Conservation (phyloP, 768 basidiomycete species). For the Mycena galopus region DNA sequence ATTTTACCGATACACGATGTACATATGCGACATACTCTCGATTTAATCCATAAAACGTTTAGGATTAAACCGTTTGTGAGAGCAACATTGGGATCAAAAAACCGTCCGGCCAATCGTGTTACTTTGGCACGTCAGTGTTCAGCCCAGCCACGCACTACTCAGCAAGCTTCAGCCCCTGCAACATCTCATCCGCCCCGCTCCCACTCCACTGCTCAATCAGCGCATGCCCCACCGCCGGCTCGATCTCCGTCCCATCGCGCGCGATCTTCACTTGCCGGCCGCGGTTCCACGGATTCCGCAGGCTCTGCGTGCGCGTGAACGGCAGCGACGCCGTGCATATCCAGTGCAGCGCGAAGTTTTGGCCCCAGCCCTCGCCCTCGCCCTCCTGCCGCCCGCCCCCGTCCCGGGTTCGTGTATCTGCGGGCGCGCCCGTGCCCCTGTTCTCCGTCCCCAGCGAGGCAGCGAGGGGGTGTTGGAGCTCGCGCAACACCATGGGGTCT, state of each 20-base stretch:
- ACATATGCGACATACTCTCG: neutral
- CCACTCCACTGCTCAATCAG: constrained; percentile 76
- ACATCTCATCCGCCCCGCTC: neutral
- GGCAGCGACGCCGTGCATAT: constrained; percentile 75
- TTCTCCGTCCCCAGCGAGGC: neutral
- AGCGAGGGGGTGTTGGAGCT: constrained; percentile 40
- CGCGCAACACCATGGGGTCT: constrained; percentile 38
- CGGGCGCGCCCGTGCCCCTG: constrained; percentile 39
- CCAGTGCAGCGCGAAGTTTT: constrained; percentile 84
- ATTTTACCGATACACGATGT: neutral
- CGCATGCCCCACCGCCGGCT: constrained; percentile 77
- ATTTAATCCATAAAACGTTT: neutral
- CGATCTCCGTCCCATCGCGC: constrained; percentile 92
- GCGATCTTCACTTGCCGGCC: constrained; percentile 86
- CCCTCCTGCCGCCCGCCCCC: constrained; percentile 73
- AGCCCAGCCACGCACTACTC: neutral
- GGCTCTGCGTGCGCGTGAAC: constrained; percentile 80
- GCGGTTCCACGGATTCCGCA: constrained; percentile 95
- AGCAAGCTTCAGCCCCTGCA: neutral
- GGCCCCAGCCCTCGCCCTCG: neutral
- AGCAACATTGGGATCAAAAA: neutral
- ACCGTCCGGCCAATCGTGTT: neutral
- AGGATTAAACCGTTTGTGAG: neutral
- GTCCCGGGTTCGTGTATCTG: constrained; percentile 38
- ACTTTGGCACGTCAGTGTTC: neutral